Percentiles rank a stretch among this genome's conserved stretches.
These are phyloP conservation scores for Sporothrix euskadiensis DNA, from an alignment of 2,329 filamentous ascomycete species.

Conservation along the genomic window DNA sequence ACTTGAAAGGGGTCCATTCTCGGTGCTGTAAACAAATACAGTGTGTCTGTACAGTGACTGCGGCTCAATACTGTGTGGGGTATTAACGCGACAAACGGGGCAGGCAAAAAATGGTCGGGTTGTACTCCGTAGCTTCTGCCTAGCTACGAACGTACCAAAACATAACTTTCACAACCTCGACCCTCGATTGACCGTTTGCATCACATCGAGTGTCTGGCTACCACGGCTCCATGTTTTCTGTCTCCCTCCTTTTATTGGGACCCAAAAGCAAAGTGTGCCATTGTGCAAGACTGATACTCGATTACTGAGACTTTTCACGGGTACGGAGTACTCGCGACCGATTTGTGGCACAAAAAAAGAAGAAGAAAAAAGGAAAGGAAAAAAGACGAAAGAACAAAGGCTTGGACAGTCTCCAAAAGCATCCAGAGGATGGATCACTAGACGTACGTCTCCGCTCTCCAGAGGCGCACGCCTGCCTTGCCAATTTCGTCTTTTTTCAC, in stretches of 20 bases:
- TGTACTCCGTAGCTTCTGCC: conserved; percentile 17
- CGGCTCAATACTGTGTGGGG: background rate
- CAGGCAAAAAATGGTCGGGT: background rate
- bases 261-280: background rate
- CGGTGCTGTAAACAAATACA: conserved; percentile 5
- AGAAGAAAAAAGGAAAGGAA: background rate
- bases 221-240: background rate
- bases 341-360: too few species aligned
- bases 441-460: background rate
- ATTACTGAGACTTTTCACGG: background rate
- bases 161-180: background rate
- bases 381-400: background rate
- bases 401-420: background rate
- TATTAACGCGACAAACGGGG: background rate
- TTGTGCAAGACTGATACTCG: background rate
- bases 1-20: background rate
- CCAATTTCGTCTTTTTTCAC: background rate
- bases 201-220: background rate
- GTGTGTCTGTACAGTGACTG: background rate
- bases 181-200: background rate
- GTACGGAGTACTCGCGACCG: background rate
- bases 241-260: conserved; percentile 14
- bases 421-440: conserved; percentile 12
- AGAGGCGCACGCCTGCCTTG: background rate
- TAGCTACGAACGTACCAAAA: background rate